Base-by-base conservation (phyloP, 2,329 filamentous ascomycete species). In the Exutisphaerella laricina region DNA sequence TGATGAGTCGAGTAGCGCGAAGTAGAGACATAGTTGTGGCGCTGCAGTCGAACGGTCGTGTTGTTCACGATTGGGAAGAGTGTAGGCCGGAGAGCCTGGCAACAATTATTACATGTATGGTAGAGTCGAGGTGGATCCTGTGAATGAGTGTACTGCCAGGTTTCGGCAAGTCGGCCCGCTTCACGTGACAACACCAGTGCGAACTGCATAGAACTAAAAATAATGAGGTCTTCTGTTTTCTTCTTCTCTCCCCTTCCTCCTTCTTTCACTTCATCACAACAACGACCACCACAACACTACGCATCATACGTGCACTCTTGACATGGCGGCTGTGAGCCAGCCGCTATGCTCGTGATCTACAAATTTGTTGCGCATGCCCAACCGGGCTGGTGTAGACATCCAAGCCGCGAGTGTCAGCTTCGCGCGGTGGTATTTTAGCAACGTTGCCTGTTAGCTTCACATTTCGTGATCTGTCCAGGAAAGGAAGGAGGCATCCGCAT, bases 1-100 rank as follows among this genome's bases (percentile, higher is more conserved):
- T 56, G 46, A 61, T 56, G 34, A 62, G 49, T 35, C 58, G 56
- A 5, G 58, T 46, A 7, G 49, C 45, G 38, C 58, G 58, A 21
- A 58, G 48, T 22, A 57, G 51, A 30, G 59, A 58, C 59, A 62
- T 62, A 26, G 34, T 52, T 43, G 41, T 30, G 40, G 32, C 49
- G 41, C 9, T 42, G 33, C 12, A 36, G 46, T 23, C 14, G 23
- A 12, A n/a, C n/a, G n/a, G n/a, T n/a, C n/a, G n/a, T n/a, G n/a
- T n/a, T n/a, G n/a, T n/a, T n/a, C n/a, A n/a, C n/a, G n/a, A n/a
- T n/a, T n/a, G n/a, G n/a, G n/a, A n/a, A n/a, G n/a, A n/a, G n/a
- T n/a, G n/a, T n/a, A n/a, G n/a, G n/a, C n/a, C n/a, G n/a, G n/a
- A n/a, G n/a, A n/a, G n/a, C n/a, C n/a, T n/a, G n/a, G n/a, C n/a